phyloP scores from a whole-genome alignment of 805 yeast genomes.

The Yamadazyma olivae region DNA sequence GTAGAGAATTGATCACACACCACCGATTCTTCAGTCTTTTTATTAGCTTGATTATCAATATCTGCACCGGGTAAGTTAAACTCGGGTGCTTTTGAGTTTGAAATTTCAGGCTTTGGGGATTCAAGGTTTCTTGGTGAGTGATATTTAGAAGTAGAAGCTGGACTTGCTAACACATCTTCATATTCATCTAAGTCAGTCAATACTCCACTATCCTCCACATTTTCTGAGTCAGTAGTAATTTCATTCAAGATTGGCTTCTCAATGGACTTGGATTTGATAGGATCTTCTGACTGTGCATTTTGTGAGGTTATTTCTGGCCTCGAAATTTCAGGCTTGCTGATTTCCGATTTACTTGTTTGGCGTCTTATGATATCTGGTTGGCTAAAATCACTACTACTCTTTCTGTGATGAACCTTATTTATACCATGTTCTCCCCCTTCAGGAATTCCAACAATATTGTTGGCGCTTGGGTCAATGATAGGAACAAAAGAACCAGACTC shows the following conservation, averaged over 20 bases:
- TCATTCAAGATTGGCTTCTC: constrained; percentile 12
- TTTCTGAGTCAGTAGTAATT: constrained; percentile 4
- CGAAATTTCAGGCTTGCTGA: constrained; percentile 3
- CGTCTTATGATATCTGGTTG: constrained; percentile 3
- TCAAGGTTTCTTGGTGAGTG: not conserved
- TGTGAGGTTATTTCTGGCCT: not conserved
- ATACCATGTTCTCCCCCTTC: no score
- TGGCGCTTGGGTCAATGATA: no score
- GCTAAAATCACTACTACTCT: constrained; percentile 2
- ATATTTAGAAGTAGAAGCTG: constrained; percentile 1
- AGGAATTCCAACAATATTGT: no score
- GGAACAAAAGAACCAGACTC: no score
- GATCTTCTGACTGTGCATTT: not conserved
- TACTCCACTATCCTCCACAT: constrained; percentile 7
- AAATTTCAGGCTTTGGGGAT: not conserved
- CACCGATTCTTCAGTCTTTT: no score
- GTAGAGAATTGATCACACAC: no score
- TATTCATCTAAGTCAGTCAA: constrained; percentile 6
- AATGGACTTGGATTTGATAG: no score
- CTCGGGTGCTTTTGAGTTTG: not conserved
- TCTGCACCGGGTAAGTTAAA: not conserved
- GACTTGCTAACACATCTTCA: constrained; percentile 9
- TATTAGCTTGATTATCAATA: not conserved
- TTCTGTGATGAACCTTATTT: no score
- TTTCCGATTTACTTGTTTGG: constrained; percentile 4